These are phyloP conservation scores for Ogataea chonburiensis DNA, from an alignment of 805 yeast genomes.

Conservation along the genomic window DNA sequence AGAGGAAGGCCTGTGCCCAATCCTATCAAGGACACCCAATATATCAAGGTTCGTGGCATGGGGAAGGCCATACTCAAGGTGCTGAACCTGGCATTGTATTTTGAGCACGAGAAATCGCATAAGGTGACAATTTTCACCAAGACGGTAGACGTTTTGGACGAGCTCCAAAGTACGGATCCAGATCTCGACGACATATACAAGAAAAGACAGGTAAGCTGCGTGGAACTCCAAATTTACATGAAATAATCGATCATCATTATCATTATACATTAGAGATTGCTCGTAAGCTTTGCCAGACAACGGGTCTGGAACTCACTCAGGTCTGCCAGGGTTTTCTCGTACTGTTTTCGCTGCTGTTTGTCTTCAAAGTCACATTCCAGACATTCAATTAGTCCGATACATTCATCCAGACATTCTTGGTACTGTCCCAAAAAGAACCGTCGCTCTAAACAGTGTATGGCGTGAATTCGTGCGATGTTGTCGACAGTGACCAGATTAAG, in stretches of 20 bases:
- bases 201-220: conserved; percentile 47
- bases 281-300: conserved; percentile 33
- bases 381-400: conserved; percentile 31
- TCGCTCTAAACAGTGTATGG: conserved; percentile 61
- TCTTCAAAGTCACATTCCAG: conserved; percentile 28
- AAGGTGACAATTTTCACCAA: conserved; percentile 62
- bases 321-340: conserved; percentile 52
- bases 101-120: conserved; percentile 48
- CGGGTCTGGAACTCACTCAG: conserved; percentile 43
- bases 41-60: conserved; percentile 67
- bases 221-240: conserved; percentile 43
- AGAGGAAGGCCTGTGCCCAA: conserved; percentile 33
- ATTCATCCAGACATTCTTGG: conserved; percentile 45
- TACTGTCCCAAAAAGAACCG: conserved; percentile 58
- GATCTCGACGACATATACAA: conserved; percentile 34
- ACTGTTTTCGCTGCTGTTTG: conserved; percentile 38
- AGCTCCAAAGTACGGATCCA: conserved; percentile 37
- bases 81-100: conserved; percentile 59
- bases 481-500: conserved; percentile 30
- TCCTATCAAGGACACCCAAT: conserved; percentile 31
- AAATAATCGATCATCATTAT: background rate
- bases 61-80: conserved; percentile 70
- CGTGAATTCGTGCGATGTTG: conserved; percentile 54
- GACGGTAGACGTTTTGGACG: conserved; percentile 71
- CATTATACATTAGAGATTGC: background rate